Percentiles rank a stretch among this genome's conserved stretches.
These are phyloP conservation scores for Uronychia setigera DNA, from an alignment of 73 alveolate genomes.

Conservation along the genomic window DNA sequence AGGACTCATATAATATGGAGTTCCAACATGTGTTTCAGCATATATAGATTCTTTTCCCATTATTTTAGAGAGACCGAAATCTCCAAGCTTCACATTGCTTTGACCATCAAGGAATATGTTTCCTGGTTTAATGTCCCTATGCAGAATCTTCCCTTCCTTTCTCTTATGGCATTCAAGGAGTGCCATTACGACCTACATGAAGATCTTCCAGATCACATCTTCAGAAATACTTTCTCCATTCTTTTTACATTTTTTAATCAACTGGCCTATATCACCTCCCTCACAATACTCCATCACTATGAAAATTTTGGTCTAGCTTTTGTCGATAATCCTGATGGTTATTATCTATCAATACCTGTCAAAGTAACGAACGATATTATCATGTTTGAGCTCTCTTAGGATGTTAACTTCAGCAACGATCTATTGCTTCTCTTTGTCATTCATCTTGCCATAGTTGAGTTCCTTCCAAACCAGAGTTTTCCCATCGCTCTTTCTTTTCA, in stretches of 20 bases:
- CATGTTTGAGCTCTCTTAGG: conserved; percentile 72
- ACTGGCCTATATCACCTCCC: conserved; percentile 79
- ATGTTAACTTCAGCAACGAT: conserved; percentile 88
- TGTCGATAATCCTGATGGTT: conserved; percentile 78
- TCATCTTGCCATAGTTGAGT: conserved; percentile 86
- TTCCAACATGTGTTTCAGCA: conserved; percentile 68
- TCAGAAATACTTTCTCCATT: conserved; percentile 55
- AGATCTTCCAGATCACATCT: conserved; percentile 67
- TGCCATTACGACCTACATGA: conserved; percentile 69
- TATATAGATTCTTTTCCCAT: conserved; percentile 64
- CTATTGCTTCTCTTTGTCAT: conserved; percentile 89
- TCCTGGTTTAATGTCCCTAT: conserved; percentile 91
- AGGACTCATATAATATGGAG: conserved; percentile 72
- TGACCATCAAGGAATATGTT: conserved; percentile 80
- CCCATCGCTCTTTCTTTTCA: conserved; percentile 87
- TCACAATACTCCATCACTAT: conserved; percentile 81
- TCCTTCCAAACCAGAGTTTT: conserved; percentile 93
- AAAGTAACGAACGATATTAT: conserved; percentile 74
- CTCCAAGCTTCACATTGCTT: conserved; percentile 80
- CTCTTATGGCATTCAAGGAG: conserved; percentile 69
- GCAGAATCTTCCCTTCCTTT: conserved; percentile 85
- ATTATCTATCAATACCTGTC: conserved; percentile 92
- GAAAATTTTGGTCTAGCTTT: conserved; percentile 51
- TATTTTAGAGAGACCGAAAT: conserved; percentile 82
- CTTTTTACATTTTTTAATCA: conserved; percentile 59